phyloP scores from a whole-genome alignment of 768 basidiomycete species.

The Pisolithus sp. region DNA sequence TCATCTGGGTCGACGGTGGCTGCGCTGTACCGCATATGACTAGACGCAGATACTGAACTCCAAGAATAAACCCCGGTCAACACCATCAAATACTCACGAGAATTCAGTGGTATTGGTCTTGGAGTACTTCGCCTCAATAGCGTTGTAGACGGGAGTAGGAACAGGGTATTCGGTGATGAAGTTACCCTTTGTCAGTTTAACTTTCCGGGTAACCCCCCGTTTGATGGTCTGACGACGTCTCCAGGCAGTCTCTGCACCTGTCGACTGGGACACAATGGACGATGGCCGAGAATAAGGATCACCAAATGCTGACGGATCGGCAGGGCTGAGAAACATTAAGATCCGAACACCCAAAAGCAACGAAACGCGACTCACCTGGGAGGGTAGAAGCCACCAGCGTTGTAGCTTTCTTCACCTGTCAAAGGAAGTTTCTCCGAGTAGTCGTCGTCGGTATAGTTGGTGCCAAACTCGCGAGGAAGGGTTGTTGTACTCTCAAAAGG shows the following conservation, averaged over 20 bases:
- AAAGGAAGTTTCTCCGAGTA: conserved; percentile 73
- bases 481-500: conserved; percentile 20
- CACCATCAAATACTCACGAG: conserved; percentile 49
- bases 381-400: conserved; percentile 63
- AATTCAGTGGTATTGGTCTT: conserved; percentile 78
- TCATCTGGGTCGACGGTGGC: conserved; percentile 91
- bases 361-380: conserved; percentile 47
- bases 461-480: conserved; percentile 47
- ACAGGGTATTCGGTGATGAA: conserved; percentile 89
- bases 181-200: conserved; percentile 89
- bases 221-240: conserved; percentile 84
- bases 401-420: conserved; percentile 48
- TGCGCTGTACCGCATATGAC: conserved; percentile 91
- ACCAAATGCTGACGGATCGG: conserved; percentile 57
- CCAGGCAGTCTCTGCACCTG: conserved; percentile 55
- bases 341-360: background rate
- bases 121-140: conserved; percentile 77
- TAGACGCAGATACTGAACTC: conserved; percentile 9
- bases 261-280: conserved; percentile 48
- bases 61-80: background rate
- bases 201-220: conserved; percentile 88
- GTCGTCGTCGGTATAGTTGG: conserved; percentile 56
- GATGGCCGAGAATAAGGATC: conserved; percentile 58
- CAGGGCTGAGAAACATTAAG: conserved; percentile 25
- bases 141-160: conserved; percentile 75